These are phyloP conservation scores for Sporothrix mexicana DNA, from an alignment of 2,329 filamentous ascomycete genomes.

Conservation along the genomic window DNA sequence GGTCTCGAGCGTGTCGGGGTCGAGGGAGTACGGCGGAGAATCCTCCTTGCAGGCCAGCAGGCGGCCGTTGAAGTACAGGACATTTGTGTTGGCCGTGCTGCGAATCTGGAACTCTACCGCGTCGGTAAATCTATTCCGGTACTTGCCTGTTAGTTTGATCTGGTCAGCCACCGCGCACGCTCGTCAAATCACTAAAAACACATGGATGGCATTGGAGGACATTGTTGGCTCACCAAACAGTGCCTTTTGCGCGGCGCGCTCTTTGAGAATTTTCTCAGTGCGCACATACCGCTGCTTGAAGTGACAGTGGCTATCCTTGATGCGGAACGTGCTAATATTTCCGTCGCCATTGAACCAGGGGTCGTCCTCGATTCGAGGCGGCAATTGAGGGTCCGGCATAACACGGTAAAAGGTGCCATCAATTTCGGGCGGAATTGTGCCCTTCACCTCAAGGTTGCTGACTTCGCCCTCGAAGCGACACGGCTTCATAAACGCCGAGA, in stretches of 20 bases:
- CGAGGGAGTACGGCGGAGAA: conserved; percentile 56
- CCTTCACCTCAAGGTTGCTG: conserved; percentile 28
- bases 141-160: conserved; percentile 38
- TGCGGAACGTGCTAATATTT: conserved; percentile 45
- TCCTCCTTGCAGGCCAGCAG: conserved; percentile 62
- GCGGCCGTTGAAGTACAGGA: conserved; percentile 60
- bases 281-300: conserved; percentile 47
- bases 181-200: too few species aligned
- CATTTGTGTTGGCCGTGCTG: conserved; percentile 55
- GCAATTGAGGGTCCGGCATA: conserved; percentile 51
- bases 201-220: not conserved
- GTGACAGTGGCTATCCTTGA: conserved; percentile 43
- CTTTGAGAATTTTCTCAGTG: conserved; percentile 40
- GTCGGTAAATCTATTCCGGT: conserved; percentile 39
- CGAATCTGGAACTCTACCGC: conserved; percentile 41
- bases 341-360: conserved; percentile 48
- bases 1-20: conserved; percentile 56
- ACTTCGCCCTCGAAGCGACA: conserved; percentile 32
- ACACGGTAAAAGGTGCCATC: conserved; percentile 48
- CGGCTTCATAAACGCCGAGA: conserved; percentile 28
- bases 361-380: conserved; percentile 45
- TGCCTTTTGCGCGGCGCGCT: conserved; percentile 42
- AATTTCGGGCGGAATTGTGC: conserved; percentile 42
- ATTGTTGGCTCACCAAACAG: conserved; percentile 39
- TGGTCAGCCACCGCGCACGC: too few species aligned